Percentiles rank a stretch among this genome's conserved stretches.
These are phyloP conservation scores for Cladorrhinum sp. DNA, from an alignment of 2,329 filamentous ascomycete species.

Conservation along the genomic window DNA sequence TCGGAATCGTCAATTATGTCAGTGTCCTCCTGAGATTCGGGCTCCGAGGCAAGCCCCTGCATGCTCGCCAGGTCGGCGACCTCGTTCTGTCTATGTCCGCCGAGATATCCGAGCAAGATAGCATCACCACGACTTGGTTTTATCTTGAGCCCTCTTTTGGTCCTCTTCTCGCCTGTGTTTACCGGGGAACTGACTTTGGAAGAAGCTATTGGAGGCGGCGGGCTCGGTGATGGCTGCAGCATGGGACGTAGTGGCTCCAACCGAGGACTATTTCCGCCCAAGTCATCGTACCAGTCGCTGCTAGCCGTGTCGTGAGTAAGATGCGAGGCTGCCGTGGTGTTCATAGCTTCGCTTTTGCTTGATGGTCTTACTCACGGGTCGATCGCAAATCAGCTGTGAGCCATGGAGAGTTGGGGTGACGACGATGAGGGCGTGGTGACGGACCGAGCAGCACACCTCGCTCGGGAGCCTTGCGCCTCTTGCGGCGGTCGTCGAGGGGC, in stretches of 20 bases:
- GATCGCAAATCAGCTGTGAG: conserved; percentile 29
- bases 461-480: conserved; percentile 1
- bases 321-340: conserved; percentile 37
- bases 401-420: conserved; percentile 29
- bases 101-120: conserved; percentile 64
- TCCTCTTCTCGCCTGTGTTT: conserved; percentile 35
- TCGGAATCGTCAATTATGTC: conserved; percentile 11
- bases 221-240: conserved; percentile 50
- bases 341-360: conserved; percentile 38
- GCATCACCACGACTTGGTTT: conserved; percentile 59
- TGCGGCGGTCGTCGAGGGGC: not conserved
- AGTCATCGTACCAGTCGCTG: conserved; percentile 40
- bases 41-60: conserved; percentile 46
- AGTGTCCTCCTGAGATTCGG: conserved; percentile 26
- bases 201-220: conserved; percentile 44
- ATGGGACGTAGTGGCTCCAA: conserved; percentile 40
- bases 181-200: conserved; percentile 43
- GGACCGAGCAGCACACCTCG: not conserved
- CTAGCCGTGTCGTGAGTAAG: conserved; percentile 30
- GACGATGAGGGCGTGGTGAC: conserved; percentile 3
- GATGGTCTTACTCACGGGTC: conserved; percentile 29
- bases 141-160: conserved; percentile 54
- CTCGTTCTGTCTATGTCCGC: conserved; percentile 60
- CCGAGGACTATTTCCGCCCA: conserved; percentile 40
- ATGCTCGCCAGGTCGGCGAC: conserved; percentile 57